Percentiles rank a stretch among this genome's conserved stretches.
Evolutionary conservation across 1,284 basidiomycete species (phyloP).

Genomic region (Microstroma glucosiphilum): DNA sequence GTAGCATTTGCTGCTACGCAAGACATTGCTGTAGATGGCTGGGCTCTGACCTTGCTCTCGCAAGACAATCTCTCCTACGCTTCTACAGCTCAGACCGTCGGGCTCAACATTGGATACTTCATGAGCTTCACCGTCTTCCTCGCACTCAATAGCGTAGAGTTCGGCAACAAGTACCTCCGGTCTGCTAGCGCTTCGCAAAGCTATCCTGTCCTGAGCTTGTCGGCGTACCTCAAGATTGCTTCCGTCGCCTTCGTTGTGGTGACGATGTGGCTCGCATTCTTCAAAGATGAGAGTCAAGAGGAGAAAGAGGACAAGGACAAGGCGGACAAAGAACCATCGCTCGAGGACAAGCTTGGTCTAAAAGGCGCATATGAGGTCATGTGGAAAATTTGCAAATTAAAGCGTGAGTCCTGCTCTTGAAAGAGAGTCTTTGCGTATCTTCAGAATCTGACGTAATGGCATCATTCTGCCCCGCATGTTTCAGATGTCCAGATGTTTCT

Average conservation of each 20-base stretch:
- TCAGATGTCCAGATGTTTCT: slow-evolving; percentile 86
- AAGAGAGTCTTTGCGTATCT: neutral
- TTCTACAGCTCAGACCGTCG: slow-evolving; percentile 95
- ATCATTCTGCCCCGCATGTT: neutral
- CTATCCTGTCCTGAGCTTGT: slow-evolving; percentile 72
- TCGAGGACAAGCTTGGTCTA: slow-evolving; percentile 81
- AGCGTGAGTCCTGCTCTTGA: slow-evolving; percentile 60
- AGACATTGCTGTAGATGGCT: slow-evolving; percentile 97
- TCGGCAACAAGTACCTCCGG: slow-evolving; percentile 70
- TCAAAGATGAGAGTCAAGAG: slow-evolving; percentile 72
- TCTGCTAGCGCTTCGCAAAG: slow-evolving; percentile 55
- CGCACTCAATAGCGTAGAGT: slow-evolving; percentile 89
- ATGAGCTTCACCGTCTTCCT: slow-evolving; percentile 95
- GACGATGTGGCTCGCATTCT: slow-evolving; percentile 78
- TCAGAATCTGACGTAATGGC: neutral
- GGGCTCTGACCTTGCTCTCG: slow-evolving; percentile 93
- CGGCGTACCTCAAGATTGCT: slow-evolving; percentile 82
- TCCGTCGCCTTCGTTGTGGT: slow-evolving; percentile 71
- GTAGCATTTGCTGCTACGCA: slow-evolving; percentile 96
- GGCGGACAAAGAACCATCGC: slow-evolving; percentile 34
- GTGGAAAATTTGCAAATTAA: slow-evolving; percentile 84
- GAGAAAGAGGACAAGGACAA: slow-evolving; percentile 7
- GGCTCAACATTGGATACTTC: slow-evolving; percentile 92
- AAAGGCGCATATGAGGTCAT: slow-evolving; percentile 86
- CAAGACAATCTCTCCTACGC: slow-evolving; percentile 93